phyloP scores from a whole-genome alignment of 176 grass and related monocot genomes.

The Aegilops speltoides region DNA sequence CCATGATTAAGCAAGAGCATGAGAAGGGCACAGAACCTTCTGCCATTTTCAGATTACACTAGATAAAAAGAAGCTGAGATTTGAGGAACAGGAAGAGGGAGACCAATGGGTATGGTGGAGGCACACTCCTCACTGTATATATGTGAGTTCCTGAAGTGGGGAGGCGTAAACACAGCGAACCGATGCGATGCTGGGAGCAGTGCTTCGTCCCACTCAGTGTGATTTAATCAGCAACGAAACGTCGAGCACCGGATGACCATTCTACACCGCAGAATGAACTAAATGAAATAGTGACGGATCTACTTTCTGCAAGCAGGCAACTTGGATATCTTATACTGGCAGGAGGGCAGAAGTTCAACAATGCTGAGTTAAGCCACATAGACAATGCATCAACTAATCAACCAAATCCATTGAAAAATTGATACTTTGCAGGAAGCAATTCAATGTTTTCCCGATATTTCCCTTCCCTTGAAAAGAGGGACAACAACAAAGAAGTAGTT shows the following conservation, averaged over 20 bases:
- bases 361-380: too few species aligned
- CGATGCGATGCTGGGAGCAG: background rate
- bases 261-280: background rate
- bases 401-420: background rate
- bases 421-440: background rate
- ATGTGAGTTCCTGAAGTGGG: too few species aligned
- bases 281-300: background rate
- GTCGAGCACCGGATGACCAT: background rate
- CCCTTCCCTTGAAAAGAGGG: too few species aligned
- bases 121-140: too few species aligned
- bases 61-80: too few species aligned
- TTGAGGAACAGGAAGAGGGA: too few species aligned
- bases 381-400: background rate
- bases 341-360: background rate
- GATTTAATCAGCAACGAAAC: background rate
- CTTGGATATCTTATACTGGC: background rate
- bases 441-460: background rate
- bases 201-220: background rate
- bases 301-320: background rate
- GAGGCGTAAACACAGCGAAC: too few species aligned
- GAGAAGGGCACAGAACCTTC: background rate
- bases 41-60: background rate
- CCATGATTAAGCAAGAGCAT: background rate
- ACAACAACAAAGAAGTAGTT: too few species aligned
- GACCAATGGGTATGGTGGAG: too few species aligned